Evolutionary conservation across 2,329 filamentous ascomycete species (phyloP), one percentile per base, ranked within the genome.

Genomic region (Hypoxylon sp.): DNA sequence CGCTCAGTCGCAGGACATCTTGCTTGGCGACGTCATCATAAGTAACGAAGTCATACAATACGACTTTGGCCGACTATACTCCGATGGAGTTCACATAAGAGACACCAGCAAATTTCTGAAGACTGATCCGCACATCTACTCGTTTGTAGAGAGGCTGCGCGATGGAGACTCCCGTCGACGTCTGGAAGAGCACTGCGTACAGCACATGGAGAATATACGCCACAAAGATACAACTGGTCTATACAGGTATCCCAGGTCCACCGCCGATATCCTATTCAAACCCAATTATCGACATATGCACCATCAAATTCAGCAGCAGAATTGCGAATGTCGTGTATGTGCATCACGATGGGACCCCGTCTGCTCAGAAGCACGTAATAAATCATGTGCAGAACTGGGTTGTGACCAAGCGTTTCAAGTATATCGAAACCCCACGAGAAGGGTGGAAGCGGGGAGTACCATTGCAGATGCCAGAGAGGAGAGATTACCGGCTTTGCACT

Each of bases 21-120:
- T 75, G 0, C 68, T 78, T 0, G 76, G 76, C 2, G 76, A 77
- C 37, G 73, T 77, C 2, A 49, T 79, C 27, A 73, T 79, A 31
- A 75, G 76, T 35, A 66, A 69, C 3, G 70, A 69, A 0, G 42
- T 80, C 1, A 33, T 77, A n/a, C 75, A 80, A 35, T 77, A 74
- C 44, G 78, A 79, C 50, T 69, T 77, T 60, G 78, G 77, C 1
- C 69, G 75, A 20, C 75, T 64, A 54, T 64, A 63, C 40, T 44
- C 40, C 14, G 40, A 44, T 20, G 40, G 40, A 6, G 6, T 20
- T n/a, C 14, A 44, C 8, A 44, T 7, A 14, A 44, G 14, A 44
- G 40, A 44, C 14, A 44, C 40, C 2, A 20, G 40, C 2, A 20
- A 44, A 44, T 7, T 13, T 8, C 6, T 44, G 14, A 44, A 44